Conservation (phyloP, 2,329 filamentous ascomycete species). For the Colletotrichum phormii region DNA sequence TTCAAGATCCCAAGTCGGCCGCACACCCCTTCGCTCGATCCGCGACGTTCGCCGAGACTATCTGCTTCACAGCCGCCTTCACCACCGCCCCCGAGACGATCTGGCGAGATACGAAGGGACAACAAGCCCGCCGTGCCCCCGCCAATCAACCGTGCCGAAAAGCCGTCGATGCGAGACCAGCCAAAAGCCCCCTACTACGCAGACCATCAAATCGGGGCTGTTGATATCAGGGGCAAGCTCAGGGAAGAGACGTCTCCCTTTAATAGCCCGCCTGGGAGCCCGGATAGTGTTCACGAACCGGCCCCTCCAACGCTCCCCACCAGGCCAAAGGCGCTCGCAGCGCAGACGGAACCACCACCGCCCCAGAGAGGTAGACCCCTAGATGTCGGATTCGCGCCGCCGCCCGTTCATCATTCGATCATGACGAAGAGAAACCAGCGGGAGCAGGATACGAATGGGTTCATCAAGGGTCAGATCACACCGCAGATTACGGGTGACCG, state of each 20-base stretch:
- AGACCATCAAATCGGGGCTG: slow-evolving; percentile 37
- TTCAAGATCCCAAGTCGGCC: slow-evolving; percentile 68
- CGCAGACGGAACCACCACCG: slow-evolving; percentile 41
- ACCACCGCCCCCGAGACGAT: slow-evolving; percentile 72
- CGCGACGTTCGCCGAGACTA: slow-evolving; percentile 60
- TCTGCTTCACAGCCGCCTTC: slow-evolving; percentile 66
- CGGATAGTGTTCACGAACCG: slow-evolving; percentile 67
- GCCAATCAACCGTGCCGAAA: slow-evolving; percentile 83
- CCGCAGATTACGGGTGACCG: slow-evolving; percentile 58
- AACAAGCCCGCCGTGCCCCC: slow-evolving; percentile 68
- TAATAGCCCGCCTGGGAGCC: slow-evolving; percentile 84
- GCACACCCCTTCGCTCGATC: slow-evolving; percentile 63
- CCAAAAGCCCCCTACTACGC: slow-evolving; percentile 41
- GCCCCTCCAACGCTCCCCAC: slow-evolving; percentile 61
- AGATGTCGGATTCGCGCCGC: slow-evolving; percentile 59
- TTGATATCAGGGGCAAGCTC: slow-evolving; percentile 51
- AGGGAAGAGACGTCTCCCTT: slow-evolving; percentile 78
- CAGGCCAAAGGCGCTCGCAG: slow-evolving; percentile 48
- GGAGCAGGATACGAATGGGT: slow-evolving; percentile 56
- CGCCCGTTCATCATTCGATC: slow-evolving; percentile 63
- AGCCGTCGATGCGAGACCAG: slow-evolving; percentile 56
- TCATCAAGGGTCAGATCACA: slow-evolving; percentile 49
- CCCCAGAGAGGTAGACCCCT: slow-evolving; percentile 46
- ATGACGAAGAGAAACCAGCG: slow-evolving; percentile 57
- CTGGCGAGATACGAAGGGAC: slow-evolving; percentile 67